A percentile compares a stretch with the other conserved stretches of the same genome.
Conservation (phyloP, 108 stramenopile genomes). For the Nannochloropsis oceanica region DNA sequence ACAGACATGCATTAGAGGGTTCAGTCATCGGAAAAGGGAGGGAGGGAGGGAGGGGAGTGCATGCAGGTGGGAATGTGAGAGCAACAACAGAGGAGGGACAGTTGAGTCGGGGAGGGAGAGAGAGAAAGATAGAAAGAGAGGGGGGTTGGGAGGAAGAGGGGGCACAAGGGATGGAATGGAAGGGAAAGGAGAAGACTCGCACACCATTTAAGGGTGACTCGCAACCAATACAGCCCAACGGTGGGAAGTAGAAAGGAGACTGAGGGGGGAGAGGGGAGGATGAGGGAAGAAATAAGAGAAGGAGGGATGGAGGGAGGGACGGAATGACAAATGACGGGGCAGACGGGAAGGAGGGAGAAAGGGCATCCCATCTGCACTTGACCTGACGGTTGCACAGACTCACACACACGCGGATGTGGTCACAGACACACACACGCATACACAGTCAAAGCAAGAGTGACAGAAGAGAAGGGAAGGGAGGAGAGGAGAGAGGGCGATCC, state of each 20-base stretch:
- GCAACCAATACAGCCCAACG: background rate
- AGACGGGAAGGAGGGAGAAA: background rate
- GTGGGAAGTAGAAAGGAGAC: background rate
- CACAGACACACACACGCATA: no score
- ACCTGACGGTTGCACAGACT: no score
- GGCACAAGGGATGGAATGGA: no score
- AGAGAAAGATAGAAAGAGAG: no score
- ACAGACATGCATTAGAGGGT: slow-evolving; percentile 27
- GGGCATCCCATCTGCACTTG: background rate
- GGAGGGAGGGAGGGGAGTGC: background rate
- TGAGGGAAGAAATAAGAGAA: background rate
- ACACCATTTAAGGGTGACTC: background rate
- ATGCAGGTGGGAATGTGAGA: background rate
- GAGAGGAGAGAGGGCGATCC: background rate
- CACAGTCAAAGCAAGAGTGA: background rate
- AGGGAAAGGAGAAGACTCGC: background rate
- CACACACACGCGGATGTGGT: no score
- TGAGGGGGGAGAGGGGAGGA: background rate
- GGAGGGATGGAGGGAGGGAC: background rate
- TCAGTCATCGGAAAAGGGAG: background rate
- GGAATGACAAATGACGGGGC: background rate
- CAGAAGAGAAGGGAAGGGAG: background rate
- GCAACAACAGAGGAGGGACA: background rate
- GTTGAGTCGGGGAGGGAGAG: no score
- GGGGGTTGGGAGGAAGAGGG: no score